Percentiles rank a stretch among this genome's conserved stretches.
Evolutionary conservation across 1,139 yeast genomes (phyloP).

Genomic region (Pichia norvegensis): DNA sequence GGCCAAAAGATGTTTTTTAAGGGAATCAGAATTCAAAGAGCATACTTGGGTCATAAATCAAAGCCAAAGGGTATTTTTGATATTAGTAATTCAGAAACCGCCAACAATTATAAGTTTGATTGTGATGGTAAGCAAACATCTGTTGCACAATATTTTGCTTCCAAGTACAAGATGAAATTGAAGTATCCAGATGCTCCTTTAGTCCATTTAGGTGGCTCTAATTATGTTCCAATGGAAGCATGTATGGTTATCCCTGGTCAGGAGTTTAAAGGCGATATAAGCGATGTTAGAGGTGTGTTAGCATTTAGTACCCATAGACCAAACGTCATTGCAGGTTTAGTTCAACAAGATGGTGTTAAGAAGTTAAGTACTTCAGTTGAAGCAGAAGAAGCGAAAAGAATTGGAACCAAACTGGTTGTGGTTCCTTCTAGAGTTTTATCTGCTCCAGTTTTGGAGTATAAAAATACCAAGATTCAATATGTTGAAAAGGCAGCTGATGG

Average conservation of each 20-base stretch:
- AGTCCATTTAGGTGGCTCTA: conserved; percentile 21
- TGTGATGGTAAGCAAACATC: conserved; percentile 18
- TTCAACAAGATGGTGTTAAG: conserved; percentile 20
- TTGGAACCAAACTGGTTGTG: conserved; percentile 20
- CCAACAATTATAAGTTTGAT: conserved; percentile 18
- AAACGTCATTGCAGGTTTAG: conserved; percentile 21
- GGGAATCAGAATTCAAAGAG: conserved; percentile 19
- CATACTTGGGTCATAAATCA: conserved; percentile 18
- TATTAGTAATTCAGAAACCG: conserved; percentile 15
- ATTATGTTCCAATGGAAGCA: conserved; percentile 22
- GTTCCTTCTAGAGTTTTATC: conserved; percentile 22
- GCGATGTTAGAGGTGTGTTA: conserved; percentile 20
- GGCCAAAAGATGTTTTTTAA: conserved; percentile 18
- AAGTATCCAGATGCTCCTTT: conserved; percentile 20
- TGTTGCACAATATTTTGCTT: conserved; percentile 16
- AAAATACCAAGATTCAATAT: conserved; percentile 14
- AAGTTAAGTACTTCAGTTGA: conserved; percentile 11
- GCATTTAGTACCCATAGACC: conserved; percentile 23
- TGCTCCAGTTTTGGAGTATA: conserved; percentile 18
- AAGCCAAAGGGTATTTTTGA: conserved; percentile 21
- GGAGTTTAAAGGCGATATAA: conserved; percentile 20
- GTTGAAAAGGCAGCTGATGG: conserved; percentile 19
- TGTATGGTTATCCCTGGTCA: conserved; percentile 23
- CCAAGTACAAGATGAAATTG: conserved; percentile 16
- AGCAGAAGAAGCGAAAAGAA: conserved; percentile 14